These are phyloP conservation scores for Malus sylvestris DNA, from an alignment of 306 rosid species.

Conservation along the genomic window DNA sequence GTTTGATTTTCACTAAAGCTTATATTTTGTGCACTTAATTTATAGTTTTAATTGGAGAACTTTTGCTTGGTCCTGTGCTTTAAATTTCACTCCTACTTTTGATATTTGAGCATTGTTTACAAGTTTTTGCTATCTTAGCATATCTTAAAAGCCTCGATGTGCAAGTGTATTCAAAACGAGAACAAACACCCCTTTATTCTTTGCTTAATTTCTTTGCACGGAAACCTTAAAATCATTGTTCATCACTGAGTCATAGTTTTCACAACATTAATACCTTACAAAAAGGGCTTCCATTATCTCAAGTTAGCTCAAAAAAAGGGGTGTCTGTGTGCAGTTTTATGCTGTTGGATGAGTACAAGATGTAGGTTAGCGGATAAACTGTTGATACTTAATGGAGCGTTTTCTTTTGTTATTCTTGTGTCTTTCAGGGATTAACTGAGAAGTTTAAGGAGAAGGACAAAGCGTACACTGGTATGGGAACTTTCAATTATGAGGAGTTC, in stretches of 20 bases:
- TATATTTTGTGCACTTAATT: background rate
- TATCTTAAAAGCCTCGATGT: background rate
- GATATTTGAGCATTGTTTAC: background rate
- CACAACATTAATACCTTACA: background rate
- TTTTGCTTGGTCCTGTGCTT: background rate
- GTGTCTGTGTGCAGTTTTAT: too few relatives aligned
- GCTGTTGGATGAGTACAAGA: too few relatives aligned
- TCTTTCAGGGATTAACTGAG: slow-evolving; percentile 77
- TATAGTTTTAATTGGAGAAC: background rate
- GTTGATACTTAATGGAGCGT: too few relatives aligned
- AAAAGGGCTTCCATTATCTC: background rate
- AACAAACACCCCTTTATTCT: background rate
- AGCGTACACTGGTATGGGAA: slow-evolving; percentile 58
- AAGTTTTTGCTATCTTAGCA: background rate
- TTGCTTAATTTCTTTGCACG: background rate
- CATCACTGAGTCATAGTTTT: background rate
- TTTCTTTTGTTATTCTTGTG: background rate
- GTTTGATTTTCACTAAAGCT: slow-evolving; percentile 1
- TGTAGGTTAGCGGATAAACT: too few relatives aligned
- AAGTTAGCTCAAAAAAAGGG: background rate
- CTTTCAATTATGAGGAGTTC: slow-evolving; percentile 75
- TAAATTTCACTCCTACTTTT: background rate
- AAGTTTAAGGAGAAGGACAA: slow-evolving; percentile 92
- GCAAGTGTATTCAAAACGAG: background rate
- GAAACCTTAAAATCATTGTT: background rate